Conservation (phyloP, 2,329 filamentous ascomycete genomes). For the Tolypocladium inflatum region DNA sequence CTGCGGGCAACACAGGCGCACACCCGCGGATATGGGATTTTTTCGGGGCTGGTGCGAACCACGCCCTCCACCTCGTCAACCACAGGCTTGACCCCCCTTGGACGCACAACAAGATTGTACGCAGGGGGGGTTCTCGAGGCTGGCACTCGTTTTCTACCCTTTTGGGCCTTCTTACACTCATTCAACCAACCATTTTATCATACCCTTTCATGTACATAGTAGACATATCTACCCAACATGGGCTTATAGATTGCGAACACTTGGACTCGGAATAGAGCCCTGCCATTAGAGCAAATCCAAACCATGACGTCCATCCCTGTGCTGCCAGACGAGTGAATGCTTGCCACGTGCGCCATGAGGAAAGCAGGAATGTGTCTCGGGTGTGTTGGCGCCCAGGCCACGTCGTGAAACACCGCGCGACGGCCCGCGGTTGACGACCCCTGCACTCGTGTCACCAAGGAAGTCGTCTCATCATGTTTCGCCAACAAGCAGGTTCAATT, state of each 20-base stretch:
- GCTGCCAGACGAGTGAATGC: not conserved
- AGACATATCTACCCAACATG: not conserved
- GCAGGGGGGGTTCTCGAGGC: constrained; percentile 10
- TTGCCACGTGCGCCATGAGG: not conserved
- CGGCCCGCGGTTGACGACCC: not conserved
- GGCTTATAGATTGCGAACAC: not conserved
- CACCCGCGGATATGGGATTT: not conserved
- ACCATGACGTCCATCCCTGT: not conserved
- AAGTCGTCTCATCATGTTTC: not conserved
- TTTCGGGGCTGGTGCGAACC: not conserved
- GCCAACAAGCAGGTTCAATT: not conserved
- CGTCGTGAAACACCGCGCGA: not conserved
- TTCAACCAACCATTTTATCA: constrained; percentile 4
- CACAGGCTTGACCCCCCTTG: constrained; percentile 13
- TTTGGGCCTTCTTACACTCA: constrained; percentile 3
- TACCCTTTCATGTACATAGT: constrained; percentile 17
- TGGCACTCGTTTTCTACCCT: constrained; percentile 16
- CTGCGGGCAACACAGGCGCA: not conserved
- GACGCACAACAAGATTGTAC: not conserved
- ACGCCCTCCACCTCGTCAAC: not conserved
- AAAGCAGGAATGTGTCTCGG: no score
- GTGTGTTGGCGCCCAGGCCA: not conserved
- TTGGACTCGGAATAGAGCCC: not conserved
- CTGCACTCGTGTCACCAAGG: not conserved
- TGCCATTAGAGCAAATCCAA: not conserved